Evolutionary conservation across 805 yeast genomes (phyloP), one percentile per base, ranked within the genome.

Genomic region (Wickerhamiella qilinensis): DNA sequence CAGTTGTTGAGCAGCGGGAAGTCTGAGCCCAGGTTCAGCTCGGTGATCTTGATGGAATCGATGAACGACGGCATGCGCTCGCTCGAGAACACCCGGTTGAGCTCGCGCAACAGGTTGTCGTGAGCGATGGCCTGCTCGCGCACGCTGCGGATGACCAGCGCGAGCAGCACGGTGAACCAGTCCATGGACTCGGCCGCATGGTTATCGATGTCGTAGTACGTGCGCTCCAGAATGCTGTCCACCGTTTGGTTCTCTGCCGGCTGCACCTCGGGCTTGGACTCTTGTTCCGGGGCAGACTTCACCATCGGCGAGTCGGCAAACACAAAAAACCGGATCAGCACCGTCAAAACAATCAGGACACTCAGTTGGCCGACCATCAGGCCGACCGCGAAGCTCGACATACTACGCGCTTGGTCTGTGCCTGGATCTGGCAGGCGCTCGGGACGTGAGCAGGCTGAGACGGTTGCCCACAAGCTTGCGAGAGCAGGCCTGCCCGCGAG

Each of bases 1-100:
- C 98, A 91, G 53, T 91, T 91, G 40, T 94, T 81, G 54, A 91
- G 82, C 37, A 91, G 82, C 3, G 98, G 98, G 54, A 77, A 91
- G 57, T 86, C 96, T 54, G 84, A 82, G 25, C 98, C 98, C 41
- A 91, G 77, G 50, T 85, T 88, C 20, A 91, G 74, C 51, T 88
- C 96, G 1, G 86, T 80, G 35, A 91, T 73, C 43, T 69, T 70
- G 30, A 91, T 75, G 19, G 71, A 68, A 53, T 78, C 95, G 36
- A 91, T 56, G 55, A 77, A 88, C 39, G 78, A 86, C 1, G 96
- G 94, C 19, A 82, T 57, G 18, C 71, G 71, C 46, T 77, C 72
- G 15, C 67, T 20, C 11, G 24, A 14, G 7, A 88, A 62, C 37
- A 82, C 73, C 37, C 69, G 73, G 50, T 82, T 76, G 36, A 91